Evolutionary conservation across 371 early-diverging fungal genomes (phyloP), one percentile per base, ranked within the genome.

Genomic region (Syncephalis plumigaleata): DNA sequence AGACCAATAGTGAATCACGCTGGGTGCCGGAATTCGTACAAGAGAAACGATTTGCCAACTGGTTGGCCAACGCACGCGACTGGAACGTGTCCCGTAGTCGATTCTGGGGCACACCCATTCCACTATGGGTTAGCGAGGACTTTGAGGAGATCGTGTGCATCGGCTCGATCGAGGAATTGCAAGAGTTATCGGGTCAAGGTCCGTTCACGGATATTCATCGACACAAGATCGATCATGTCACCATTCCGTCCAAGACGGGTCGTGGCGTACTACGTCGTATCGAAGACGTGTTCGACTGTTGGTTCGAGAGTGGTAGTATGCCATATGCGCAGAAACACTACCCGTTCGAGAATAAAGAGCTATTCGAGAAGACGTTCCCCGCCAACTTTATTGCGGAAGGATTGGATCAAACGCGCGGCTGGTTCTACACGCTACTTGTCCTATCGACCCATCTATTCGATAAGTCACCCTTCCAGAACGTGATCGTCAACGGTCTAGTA

Each of bases 101-200:
- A 56, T 99, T 91, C 75, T 99, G 99, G 99, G 99, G 99, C 55
- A 99, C 99, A 15, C 99, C 99, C 46, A 92, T 99, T 44, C 99
- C 99, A 23, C 64, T 99, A 44, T 99, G 99, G 99, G 81, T 77
- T 49, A 89, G 80, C 59, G 93, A 89, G 2, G 98, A 98, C 63
- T 78, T 75, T 46, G 70, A 82, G 46, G 97, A 94, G 67, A 64
- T 97, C 39, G 83, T 98, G 22, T 97, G 94, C 64, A 61, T 99
- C 54, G 99, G 98, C 37, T 95, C 96, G 3, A 73, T 97, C 51
- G 79, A 77, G 47, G 99, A 99, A 66, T 77, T 99, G 27, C 85
- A 87, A 63, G 75, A 83, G 58, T 69, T 98, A 25, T 84, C 94
- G 44, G 97, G 97, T 48, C 68, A 71, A 38, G 71, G 59, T 5